Evolutionary conservation across 306 rosid species (phyloP), one percentile per base, ranked within the genome.

Genomic region (Pachyrhizus erosus): DNA sequence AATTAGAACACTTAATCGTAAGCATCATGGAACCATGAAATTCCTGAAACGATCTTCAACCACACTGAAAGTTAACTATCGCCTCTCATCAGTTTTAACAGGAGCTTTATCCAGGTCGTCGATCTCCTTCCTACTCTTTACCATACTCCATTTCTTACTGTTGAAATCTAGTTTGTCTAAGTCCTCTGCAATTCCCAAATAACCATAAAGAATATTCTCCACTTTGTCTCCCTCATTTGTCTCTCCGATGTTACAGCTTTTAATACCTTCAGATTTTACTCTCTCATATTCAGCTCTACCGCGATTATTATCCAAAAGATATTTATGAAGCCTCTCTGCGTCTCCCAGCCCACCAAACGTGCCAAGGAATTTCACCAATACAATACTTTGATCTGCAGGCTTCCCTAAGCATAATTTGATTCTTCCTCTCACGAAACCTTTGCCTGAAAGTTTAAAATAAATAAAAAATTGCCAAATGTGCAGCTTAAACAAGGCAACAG

Each of bases 91-190:
- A 21, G 91, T 81, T 86, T 87, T 89, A 76, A 93, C 87, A 79
- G 97, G 97, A 86, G 90, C 94, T 75, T 93, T 87, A 40, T 94
- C 97, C 84, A 93, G 84, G 60, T 89, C 93, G 31, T 86, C 92
- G 45, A 93, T 93, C 75, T 93, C 99, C 88, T 84, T 96, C 81
- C 92, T 92, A 89, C 99, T 93, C 90, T 96, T 93, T 34, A 96
- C 75, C 75, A 79, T 17, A 85, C 91, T 69, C 81, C 85, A 70
- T 40, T 86, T 93, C 90, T 90, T 90, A 39, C 90, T 80, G 46
- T 80, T 86, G 77, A 85, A 89, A 73, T 96, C 97, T 42, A 96
- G 89, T 83, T 83, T 90, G 79, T 90, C 97, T 74, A 93, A 81
- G 87, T 93, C 98, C 60, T 93, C 98, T 7, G 96, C 91, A 72